A percentile compares a stretch with the other conserved stretches of the same genome.
phyloP scores from a whole-genome alignment of 768 basidiomycete species.

The Suillus discolor region DNA sequence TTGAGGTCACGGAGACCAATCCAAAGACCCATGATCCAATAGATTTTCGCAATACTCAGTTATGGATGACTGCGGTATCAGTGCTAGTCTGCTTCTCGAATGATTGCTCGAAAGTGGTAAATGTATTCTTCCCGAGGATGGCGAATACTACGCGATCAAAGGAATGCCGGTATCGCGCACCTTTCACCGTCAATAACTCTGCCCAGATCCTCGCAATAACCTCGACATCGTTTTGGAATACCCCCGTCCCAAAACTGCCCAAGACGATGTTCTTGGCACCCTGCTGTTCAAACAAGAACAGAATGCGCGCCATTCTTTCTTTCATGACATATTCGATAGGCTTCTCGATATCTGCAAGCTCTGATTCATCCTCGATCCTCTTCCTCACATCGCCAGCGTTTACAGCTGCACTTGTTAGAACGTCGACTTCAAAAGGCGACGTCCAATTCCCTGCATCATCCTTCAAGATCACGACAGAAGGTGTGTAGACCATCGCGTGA shows the following conservation, averaged over 20 bases:
- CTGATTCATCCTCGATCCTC: conserved; percentile 16
- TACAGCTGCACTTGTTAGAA: conserved; percentile 75
- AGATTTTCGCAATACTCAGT: not conserved
- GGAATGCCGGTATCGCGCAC: conserved; percentile 54
- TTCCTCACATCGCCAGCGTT: conserved; percentile 59
- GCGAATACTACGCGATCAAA: conserved; percentile 73
- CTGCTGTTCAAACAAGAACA: conserved; percentile 65
- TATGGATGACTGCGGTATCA: not conserved
- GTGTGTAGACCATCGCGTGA: conserved; percentile 80
- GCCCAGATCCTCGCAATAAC: conserved; percentile 66
- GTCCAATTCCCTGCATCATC: conserved; percentile 61
- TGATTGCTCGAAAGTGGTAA: conserved; percentile 40
- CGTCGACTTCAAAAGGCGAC: conserved; percentile 60
- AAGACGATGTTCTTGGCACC: conserved; percentile 63
- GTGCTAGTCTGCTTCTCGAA: conserved; percentile 29
- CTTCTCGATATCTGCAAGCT: conserved; percentile 24
- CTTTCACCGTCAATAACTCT: conserved; percentile 51
- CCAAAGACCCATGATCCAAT: not conserved
- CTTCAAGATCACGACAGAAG: conserved; percentile 61
- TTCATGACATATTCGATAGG: conserved; percentile 60
- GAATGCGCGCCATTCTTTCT: conserved; percentile 70
- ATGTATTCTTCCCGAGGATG: conserved; percentile 56
- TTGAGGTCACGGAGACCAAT: not conserved
- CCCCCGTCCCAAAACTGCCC: conserved; percentile 80
- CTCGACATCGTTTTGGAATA: conserved; percentile 65